These are phyloP conservation scores for Salvia splendens DNA, from an alignment of 257 asterid species.

Conservation along the genomic window DNA sequence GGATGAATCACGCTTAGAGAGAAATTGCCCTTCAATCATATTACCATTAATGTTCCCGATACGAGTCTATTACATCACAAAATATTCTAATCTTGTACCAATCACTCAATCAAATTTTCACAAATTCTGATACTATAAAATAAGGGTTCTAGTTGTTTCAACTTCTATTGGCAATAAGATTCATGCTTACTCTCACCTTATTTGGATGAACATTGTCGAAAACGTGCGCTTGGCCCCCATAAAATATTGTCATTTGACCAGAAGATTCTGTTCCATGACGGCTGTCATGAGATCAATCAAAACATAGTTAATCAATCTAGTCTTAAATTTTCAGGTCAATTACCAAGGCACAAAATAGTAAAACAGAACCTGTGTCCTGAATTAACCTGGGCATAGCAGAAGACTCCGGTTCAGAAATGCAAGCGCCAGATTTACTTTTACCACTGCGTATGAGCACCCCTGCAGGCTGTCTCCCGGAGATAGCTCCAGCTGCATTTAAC, in stretches of 20 bases:
- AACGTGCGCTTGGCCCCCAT: slow-evolving; percentile 93
- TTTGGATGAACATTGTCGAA: slow-evolving; percentile 86
- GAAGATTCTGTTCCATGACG: slow-evolving; percentile 53
- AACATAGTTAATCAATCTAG: slow-evolving; percentile 25
- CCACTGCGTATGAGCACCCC: slow-evolving; percentile 60
- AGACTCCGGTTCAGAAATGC: slow-evolving; percentile 64
- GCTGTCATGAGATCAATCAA: slow-evolving; percentile 47
- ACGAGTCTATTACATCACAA: slow-evolving; percentile 12
- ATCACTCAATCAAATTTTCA: background rate
- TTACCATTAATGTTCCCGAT: background rate
- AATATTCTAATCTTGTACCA: background rate
- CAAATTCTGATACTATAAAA: background rate
- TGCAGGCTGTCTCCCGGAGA: slow-evolving; percentile 61
- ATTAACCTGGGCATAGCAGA: slow-evolving; percentile 58
- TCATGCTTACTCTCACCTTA: slow-evolving; percentile 48
- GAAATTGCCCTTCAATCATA: no score
- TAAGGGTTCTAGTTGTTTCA: background rate
- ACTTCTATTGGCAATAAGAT: background rate
- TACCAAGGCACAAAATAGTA: slow-evolving; percentile 3
- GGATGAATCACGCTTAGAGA: no score
- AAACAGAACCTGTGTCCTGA: slow-evolving; percentile 14
- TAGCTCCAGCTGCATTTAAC: slow-evolving; percentile 48
- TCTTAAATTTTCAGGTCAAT: background rate
- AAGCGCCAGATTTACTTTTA: slow-evolving; percentile 55
- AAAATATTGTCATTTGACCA: slow-evolving; percentile 92